Conservation (phyloP, 305 asterid species). For the Fraxinus dipetala region DNA sequence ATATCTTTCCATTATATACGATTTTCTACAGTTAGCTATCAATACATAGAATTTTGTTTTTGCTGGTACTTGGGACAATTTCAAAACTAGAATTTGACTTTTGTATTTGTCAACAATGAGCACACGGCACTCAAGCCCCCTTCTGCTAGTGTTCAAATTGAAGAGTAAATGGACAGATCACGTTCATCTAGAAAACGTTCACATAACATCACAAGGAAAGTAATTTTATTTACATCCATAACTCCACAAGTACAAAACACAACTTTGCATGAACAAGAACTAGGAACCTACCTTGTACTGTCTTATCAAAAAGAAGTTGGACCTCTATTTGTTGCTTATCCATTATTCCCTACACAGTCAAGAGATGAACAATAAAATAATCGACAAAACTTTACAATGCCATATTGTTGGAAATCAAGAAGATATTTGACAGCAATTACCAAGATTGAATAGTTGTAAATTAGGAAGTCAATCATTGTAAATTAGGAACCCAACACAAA, state of each 20-base stretch:
- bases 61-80: background rate
- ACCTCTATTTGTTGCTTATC: slow-evolving; percentile 56
- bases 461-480: no score
- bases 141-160: background rate
- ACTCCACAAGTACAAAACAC: background rate
- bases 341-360: slow-evolving; percentile 55
- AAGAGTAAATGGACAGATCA: background rate
- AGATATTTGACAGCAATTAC: no score
- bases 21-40: no score
- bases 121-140: background rate
- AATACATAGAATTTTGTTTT: background rate
- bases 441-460: no score
- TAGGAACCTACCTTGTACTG: slow-evolving; percentile 70
- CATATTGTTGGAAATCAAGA: background rate
- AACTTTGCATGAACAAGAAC: slow-evolving; percentile 7
- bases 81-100: background rate
- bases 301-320: slow-evolving; percentile 76
- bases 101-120: background rate
- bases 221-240: background rate
- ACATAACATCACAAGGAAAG: background rate
- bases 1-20: no score
- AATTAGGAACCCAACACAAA: no score
- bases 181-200: background rate
- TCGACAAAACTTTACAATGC: background rate
- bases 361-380: slow-evolving; percentile 18